These are phyloP conservation scores for Cladosporium sp. DNA, from an alignment of 2,329 filamentous ascomycete genomes.

Conservation along the genomic window DNA sequence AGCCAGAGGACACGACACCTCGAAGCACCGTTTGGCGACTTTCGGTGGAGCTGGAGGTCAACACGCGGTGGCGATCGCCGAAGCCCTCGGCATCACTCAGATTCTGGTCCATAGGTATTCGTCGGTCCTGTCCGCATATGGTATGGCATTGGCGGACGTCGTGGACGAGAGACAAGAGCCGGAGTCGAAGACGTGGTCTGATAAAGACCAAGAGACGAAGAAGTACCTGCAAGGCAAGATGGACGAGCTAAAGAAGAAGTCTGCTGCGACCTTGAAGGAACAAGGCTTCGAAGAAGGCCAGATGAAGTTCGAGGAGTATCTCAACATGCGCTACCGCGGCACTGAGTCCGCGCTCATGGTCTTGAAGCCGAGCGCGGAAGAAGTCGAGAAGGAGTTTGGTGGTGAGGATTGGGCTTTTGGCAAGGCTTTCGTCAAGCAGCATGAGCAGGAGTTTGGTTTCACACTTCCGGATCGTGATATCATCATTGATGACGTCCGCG, in stretches of 20 bases:
- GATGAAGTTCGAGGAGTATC: constrained; percentile 81
- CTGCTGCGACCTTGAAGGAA: constrained; percentile 57
- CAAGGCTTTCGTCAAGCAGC: constrained; percentile 76
- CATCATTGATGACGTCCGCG: constrained; percentile 82
- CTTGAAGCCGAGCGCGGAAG: constrained; percentile 61
- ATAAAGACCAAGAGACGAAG: constrained; percentile 50
- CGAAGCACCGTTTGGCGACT: constrained; percentile 80
- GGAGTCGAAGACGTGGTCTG: constrained; percentile 55
- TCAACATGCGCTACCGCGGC: constrained; percentile 88
- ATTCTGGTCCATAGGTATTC: constrained; percentile 84
- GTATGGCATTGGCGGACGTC: constrained; percentile 88
- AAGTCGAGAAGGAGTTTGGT: constrained; percentile 52
- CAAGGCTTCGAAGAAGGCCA: constrained; percentile 73
- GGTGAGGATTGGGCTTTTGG: constrained; percentile 76
- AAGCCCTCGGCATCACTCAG: constrained; percentile 75
- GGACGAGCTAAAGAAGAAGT: constrained; percentile 71
- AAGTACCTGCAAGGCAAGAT: constrained; percentile 66
- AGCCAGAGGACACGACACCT: constrained; percentile 85
- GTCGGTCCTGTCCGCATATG: constrained; percentile 82
- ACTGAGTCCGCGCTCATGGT: constrained; percentile 92
- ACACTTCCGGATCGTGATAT: constrained; percentile 79
- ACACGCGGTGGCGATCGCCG: constrained; percentile 84
- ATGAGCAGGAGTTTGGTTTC: constrained; percentile 90
- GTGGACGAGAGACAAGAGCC: constrained; percentile 86
- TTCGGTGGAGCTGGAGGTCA: constrained; percentile 91